Evolutionary conservation across 805 yeast genomes (phyloP).

Genomic region (Teunomyces panamensis): DNA sequence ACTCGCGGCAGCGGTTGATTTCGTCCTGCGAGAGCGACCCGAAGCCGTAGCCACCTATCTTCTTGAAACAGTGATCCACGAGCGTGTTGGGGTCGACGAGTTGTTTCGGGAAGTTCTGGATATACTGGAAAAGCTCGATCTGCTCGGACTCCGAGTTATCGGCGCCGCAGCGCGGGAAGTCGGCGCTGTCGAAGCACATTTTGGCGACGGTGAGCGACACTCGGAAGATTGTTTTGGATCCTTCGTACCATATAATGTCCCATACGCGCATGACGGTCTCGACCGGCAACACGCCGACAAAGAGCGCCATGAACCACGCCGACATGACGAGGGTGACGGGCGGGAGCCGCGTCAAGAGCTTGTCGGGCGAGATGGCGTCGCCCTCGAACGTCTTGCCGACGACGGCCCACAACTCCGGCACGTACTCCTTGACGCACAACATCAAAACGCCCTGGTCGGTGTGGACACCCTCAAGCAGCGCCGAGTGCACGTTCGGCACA

Average conservation of each 20-base stretch:
- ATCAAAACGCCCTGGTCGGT: constrained; percentile 92
- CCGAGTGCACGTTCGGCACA: constrained; percentile 88
- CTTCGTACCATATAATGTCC: constrained; percentile 95
- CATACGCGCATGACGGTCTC: constrained; percentile 87
- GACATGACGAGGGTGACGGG: constrained; percentile 92
- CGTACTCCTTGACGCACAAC: constrained; percentile 78
- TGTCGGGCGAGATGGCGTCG: constrained; percentile 39
- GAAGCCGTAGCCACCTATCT: constrained; percentile 59
- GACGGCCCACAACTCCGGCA: constrained; percentile 75
- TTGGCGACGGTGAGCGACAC: constrained; percentile 78
- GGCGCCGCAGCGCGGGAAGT: constrained; percentile 32
- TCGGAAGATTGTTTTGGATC: constrained; percentile 80
- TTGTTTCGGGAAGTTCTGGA: constrained; percentile 78
- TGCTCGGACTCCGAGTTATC: constrained; percentile 35
- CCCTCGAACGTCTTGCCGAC: constrained; percentile 41
- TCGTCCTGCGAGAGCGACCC: constrained; percentile 82
- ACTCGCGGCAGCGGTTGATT: constrained; percentile 70
- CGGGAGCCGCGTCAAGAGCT: constrained; percentile 72
- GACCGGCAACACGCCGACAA: constrained; percentile 84
- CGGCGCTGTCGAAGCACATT: constrained; percentile 60
- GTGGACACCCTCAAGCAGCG: constrained; percentile 89
- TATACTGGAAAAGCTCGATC: constrained; percentile 66
- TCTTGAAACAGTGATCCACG: constrained; percentile 73
- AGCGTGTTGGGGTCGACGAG: constrained; percentile 66
- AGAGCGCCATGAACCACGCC: constrained; percentile 98